Conservation (phyloP, 1,284 basidiomycete species). For the Irpex rosettiformis region DNA sequence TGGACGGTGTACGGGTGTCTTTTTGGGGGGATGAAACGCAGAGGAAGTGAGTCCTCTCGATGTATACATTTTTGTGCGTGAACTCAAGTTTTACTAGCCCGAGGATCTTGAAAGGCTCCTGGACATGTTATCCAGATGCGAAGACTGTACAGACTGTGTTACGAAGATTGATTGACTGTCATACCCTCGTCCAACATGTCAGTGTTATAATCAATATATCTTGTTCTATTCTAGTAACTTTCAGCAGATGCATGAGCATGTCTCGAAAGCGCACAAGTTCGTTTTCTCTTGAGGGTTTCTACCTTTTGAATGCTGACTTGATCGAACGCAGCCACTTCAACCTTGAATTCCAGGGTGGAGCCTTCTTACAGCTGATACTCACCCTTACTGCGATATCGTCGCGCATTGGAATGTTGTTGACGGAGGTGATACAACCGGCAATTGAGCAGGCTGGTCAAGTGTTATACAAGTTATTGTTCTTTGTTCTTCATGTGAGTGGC, state of each 20-base stretch:
- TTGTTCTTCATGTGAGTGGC: constrained; percentile 27
- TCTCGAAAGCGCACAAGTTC: constrained; percentile 48
- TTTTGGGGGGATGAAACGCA: constrained; percentile 50
- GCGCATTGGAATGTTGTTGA: constrained; percentile 46
- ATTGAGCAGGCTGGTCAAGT: constrained; percentile 30
- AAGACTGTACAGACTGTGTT: constrained; percentile 31
- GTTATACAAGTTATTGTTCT: constrained; percentile 25
- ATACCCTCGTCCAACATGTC: constrained; percentile 45
- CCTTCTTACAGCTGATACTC: constrained; percentile 65
- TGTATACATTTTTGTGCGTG: not conserved
- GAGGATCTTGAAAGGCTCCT: constrained; percentile 52
- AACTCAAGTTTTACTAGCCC: constrained; percentile 29
- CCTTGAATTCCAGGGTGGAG: constrained; percentile 63
- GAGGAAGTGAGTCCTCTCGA: constrained; percentile 38
- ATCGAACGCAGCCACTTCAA: constrained; percentile 47
- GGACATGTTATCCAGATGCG: constrained; percentile 52
- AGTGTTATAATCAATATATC: constrained; percentile 10
- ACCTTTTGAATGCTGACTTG: constrained; percentile 5
- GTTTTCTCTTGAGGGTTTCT: constrained; percentile 20
- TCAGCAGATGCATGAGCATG: constrained; percentile 46
- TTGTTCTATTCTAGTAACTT: constrained; percentile 1
- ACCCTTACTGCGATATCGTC: constrained; percentile 58
- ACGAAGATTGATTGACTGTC: constrained; percentile 34
- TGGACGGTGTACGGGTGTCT: constrained; percentile 48
- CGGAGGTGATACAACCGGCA: constrained; percentile 40